Evolutionary conservation across 75 land plant genomes (phyloP), one percentile per base, ranked within the genome.

Genomic region (Picea sitchensis): DNA sequence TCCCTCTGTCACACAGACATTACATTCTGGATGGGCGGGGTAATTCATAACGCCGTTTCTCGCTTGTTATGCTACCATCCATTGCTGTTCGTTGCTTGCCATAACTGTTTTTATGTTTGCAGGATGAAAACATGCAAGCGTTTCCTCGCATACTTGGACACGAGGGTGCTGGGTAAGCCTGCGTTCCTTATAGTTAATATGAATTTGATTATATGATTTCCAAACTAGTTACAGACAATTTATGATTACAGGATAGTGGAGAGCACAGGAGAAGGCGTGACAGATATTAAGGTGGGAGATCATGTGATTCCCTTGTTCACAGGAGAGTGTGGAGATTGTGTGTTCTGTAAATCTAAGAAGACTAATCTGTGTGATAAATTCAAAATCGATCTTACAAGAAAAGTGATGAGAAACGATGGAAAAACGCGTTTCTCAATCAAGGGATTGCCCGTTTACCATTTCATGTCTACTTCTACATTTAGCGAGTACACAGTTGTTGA

Each of bases 141-240:
- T 95, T 87, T 75, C 98, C 98, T 12, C 86, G 92, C 68, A 89
- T 96, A 63, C 78, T 96, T 20, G 98, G 98, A 38, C 98, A 96
- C 64, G 98, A 96, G 64, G 97, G 90, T 18, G 79, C 87, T 57
- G 98, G 97, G 98, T 95, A 90, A 79, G 4, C 1, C 68, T 11
- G n/a, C 61, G 54, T 47, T 47, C 5, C 1, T 47, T 47, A 47
- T 0, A 47, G 54, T 47, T 47, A 47, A 47, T 47, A 47, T 47
- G 8, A 47, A 1, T 47, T 0, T 47, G 54, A 47, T 7, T 6
- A 0, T 7, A 47, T 47, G 54, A 0, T 47, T 7, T 47, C 1
- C 54, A 6, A 8, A 47, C 54, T 6, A 47, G 8, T 6, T 47
- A 47, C 54, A 47, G 7, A 7, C 54, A 47, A 47, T 47, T 47